Conservation (phyloP, 2,329 filamentous ascomycete species). For the Ramichloridium luteum region DNA sequence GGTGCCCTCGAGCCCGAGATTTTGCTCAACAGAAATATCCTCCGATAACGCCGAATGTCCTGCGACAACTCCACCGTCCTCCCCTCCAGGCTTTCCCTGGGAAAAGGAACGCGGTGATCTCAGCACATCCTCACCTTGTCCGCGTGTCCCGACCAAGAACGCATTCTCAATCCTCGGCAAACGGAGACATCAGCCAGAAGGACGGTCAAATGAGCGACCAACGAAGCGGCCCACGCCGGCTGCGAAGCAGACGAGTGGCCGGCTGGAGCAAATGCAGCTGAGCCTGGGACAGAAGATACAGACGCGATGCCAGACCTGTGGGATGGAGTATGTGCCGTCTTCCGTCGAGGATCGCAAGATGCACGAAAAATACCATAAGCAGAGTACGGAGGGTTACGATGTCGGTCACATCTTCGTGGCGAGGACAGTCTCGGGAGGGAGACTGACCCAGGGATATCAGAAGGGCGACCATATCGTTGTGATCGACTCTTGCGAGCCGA, state of each 20-base stretch:
- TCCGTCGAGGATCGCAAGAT: slow-evolving; percentile 48
- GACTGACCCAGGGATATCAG: slow-evolving; percentile 4
- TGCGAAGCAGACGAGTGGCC: slow-evolving; percentile 17
- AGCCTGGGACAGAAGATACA: slow-evolving; percentile 45
- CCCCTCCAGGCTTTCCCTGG: slow-evolving; percentile 36
- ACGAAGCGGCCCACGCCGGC: slow-evolving; percentile 19
- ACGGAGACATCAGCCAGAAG: slow-evolving; percentile 15
- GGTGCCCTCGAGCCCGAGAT: too few relatives aligned
- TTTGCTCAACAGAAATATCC: too few relatives aligned
- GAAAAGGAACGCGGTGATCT: slow-evolving; percentile 9
- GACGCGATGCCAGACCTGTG: slow-evolving; percentile 47
- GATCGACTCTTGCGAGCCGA: slow-evolving; percentile 43
- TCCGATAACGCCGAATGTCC: too few relatives aligned
- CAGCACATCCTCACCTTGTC: slow-evolving; percentile 19
- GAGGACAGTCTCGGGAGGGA: slow-evolving; percentile 3
- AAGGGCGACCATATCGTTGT: slow-evolving; percentile 42
- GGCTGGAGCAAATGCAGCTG: slow-evolving; percentile 48
- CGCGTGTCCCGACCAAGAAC: slow-evolving; percentile 14
- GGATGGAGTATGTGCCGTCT: slow-evolving; percentile 55
- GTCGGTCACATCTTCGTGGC: slow-evolving; percentile 46
- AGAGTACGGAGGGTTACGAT: slow-evolving; percentile 49
- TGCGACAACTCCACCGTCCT: slow-evolving; percentile 41
- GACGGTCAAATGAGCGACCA: slow-evolving; percentile 24
- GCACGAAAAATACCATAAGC: slow-evolving; percentile 52
- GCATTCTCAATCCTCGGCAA: slow-evolving; percentile 24